Evolutionary conservation across 345 rosid genomes (phyloP), one percentile per base, ranked within the genome.

Genomic region (Hibiscus mutabilis): DNA sequence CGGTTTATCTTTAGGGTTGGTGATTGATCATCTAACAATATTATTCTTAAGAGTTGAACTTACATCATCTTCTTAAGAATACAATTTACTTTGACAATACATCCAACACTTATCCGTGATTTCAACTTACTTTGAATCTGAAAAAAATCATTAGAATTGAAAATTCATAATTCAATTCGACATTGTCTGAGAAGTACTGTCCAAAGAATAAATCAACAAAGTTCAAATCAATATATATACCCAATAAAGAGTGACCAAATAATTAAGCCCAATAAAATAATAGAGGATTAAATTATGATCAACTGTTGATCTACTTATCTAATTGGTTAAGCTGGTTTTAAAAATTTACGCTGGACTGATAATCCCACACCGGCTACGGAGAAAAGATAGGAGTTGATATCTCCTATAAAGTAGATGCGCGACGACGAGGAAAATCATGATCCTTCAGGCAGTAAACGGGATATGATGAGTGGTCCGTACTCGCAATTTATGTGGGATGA

Each of bases 361-460:
- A 7, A 46, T 84, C 80, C 89, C 86, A 86, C 86, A 84, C 73
- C 46, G 87, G 0, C 0, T 6, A 22, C 11, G 0, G 22, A 21
- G 2, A 6, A 0, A 4, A n/a, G 10, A 1, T 22, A 13, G 37
- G 56, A 9, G 51, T 18, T 29, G 65, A 49, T 6, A 18, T 18
- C 1, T 2, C 2, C 0, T 73, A 76, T 78, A 86, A 73, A 69
- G 0, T 0, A 22, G 24, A 0, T 29, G n/a, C 14, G 16, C 15
- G 1, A 0, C 0, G 0, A 0, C 0, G 0, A 0, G 0, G 0
- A 0, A 0, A 0, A 0, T 0, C 0, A 63, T 85, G 89, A 84
- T 87, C 91, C 91, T 87, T 85, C 89, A 78, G 85, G 84, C 81
- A 69, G 85, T 65, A 9, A 25, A 79, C 73, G 84, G 89, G 88